Percentiles rank a stretch among this genome's conserved stretches.
Evolutionary conservation across 192 early-diverging fungal species (phyloP).

Genomic region (Borealophlyctis nickersoniae): DNA sequence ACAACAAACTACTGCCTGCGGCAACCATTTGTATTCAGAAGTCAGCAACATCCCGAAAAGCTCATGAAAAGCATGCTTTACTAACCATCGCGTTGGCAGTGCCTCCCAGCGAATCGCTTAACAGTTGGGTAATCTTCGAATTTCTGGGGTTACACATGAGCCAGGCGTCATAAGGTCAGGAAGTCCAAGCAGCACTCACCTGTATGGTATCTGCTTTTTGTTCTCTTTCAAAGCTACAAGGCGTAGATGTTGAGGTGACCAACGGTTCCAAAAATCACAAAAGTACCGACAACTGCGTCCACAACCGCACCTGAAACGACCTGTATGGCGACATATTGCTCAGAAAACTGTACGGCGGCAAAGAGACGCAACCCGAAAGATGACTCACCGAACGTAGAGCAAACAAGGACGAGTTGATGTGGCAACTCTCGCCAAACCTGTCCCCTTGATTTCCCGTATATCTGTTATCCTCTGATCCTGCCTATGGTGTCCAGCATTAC

Average conservation of each 20-base stretch:
- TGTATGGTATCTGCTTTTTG: constrained; percentile 20
- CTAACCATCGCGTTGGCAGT: constrained; percentile 21
- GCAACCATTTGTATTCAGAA: no score
- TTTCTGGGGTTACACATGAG: no score
- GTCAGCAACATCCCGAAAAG: no score
- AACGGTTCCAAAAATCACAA: no score
- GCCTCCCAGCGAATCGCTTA: constrained; percentile 26
- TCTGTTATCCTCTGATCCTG: constrained; percentile 27
- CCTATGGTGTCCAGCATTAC: not conserved
- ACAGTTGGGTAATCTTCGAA: constrained; percentile 27
- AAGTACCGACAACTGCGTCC: no score
- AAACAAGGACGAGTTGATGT: constrained; percentile 28
- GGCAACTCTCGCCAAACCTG: constrained; percentile 21
- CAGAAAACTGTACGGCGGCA: no score
- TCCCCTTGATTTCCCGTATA: constrained; percentile 26
- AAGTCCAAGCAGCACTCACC: no score
- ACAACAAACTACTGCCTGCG: constrained; percentile 28
- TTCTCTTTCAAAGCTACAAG: constrained; percentile 22
- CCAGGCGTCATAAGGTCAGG: not conserved
- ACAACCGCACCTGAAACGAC: not conserved
- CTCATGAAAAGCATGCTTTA: no score
- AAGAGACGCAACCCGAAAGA: no score
- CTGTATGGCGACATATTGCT: no score
- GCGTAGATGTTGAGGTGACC: no score
- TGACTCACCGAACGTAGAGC: constrained; percentile 17